Evolutionary conservation across 306 rosid genomes (phyloP).

Genomic region (Prunus armeniaca): DNA sequence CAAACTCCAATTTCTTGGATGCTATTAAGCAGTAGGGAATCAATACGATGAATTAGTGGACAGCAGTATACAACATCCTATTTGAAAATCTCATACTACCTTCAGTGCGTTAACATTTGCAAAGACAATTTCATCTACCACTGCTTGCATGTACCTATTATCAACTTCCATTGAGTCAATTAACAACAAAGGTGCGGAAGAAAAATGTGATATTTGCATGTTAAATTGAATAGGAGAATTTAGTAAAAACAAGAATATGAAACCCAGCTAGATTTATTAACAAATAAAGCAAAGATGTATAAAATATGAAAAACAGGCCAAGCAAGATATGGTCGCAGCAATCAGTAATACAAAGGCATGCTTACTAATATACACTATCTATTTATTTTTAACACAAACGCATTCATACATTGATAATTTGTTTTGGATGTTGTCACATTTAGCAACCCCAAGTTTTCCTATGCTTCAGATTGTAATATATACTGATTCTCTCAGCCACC

Average conservation of each 20-base stretch:
- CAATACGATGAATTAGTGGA: constrained; percentile 24
- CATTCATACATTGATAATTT: neutral
- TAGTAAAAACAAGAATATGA: neutral
- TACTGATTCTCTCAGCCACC: neutral
- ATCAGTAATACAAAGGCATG: neutral
- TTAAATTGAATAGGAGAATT: neutral
- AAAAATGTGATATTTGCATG: neutral
- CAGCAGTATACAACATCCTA: constrained; percentile 8
- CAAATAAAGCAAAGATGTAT: neutral
- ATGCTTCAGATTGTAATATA: neutral
- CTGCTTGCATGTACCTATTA: constrained; percentile 96
- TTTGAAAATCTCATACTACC: constrained; percentile 41
- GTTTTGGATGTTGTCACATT: neutral
- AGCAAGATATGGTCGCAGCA: neutral
- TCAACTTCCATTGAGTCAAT: constrained; percentile 16
- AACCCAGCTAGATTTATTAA: neutral
- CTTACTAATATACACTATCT: neutral
- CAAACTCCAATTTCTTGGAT: constrained; percentile 82
- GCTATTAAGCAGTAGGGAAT: constrained; percentile 47
- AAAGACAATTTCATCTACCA: constrained; percentile 82
- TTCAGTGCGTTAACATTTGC: constrained; percentile 61
- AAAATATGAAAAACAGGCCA: neutral
- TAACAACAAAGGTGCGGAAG: neutral
- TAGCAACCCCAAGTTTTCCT: neutral
- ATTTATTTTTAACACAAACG: too few relatives aligned